These are phyloP conservation scores for Xerocomus spinulosus DNA, from an alignment of 768 basidiomycete genomes.

Conservation along the genomic window DNA sequence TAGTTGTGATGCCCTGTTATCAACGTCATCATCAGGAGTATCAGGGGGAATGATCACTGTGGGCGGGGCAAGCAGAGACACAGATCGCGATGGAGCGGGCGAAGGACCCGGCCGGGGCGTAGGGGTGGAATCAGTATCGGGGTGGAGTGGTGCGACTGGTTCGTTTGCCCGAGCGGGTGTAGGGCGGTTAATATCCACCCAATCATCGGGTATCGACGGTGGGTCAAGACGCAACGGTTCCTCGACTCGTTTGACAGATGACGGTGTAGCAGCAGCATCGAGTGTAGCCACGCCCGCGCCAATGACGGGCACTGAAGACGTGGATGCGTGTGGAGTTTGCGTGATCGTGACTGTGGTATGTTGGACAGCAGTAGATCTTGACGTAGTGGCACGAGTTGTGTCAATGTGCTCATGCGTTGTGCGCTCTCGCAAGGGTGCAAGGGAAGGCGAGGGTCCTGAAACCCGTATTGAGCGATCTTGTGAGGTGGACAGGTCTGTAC, in stretches of 20 bases:
- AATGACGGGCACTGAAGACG: not conserved
- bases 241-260: slow-evolving; percentile 2
- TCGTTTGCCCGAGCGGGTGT: slow-evolving; percentile 4
- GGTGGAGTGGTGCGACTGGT: slow-evolving; percentile 2
- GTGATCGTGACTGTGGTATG: slow-evolving; percentile 8
- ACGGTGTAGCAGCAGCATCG: not conserved
- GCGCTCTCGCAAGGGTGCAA: slow-evolving; percentile 25
- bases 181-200: slow-evolving; percentile 23
- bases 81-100: slow-evolving; percentile 10
- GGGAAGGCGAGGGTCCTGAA: slow-evolving; percentile 23
- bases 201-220: slow-evolving; percentile 26
- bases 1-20: not conserved
- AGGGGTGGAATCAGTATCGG: slow-evolving; percentile 4
- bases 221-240: slow-evolving; percentile 18
- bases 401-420: slow-evolving; percentile 9
- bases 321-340: slow-evolving; percentile 12
- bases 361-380: slow-evolving; percentile 3
- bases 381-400: slow-evolving; percentile 7
- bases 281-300: not conserved
- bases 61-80: slow-evolving; percentile 10
- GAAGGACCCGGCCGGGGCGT: slow-evolving; percentile 1
- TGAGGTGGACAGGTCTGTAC: slow-evolving; percentile 19
- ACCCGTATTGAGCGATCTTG: slow-evolving; percentile 12
- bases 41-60: slow-evolving; percentile 10
- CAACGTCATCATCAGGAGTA: slow-evolving; percentile 17